Evolutionary conservation across 2,329 filamentous ascomycete genomes (phyloP).

Genomic region (Aotearoamyces nothofagi): DNA sequence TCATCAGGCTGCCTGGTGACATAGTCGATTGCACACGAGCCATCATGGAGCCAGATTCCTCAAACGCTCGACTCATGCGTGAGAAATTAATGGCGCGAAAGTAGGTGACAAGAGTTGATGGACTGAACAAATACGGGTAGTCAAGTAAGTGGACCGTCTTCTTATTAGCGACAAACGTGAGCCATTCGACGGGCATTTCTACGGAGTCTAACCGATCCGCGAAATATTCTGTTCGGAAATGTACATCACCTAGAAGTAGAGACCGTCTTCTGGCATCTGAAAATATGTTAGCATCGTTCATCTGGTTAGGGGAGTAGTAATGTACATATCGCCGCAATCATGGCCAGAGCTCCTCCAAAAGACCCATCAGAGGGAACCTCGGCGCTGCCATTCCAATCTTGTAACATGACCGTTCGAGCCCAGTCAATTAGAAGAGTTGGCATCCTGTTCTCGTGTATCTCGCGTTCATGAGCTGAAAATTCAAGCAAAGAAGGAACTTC

Average conservation of each 20-base stretch:
- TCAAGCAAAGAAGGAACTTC: slow-evolving; percentile 36
- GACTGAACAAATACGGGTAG: slow-evolving; percentile 66
- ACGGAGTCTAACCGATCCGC: slow-evolving; percentile 62
- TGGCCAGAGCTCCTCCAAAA: slow-evolving; percentile 61
- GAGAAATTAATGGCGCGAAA: slow-evolving; percentile 83
- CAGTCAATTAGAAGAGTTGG: slow-evolving; percentile 50
- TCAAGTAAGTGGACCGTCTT: slow-evolving; percentile 62
- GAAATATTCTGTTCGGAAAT: slow-evolving; percentile 64
- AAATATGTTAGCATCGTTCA: slow-evolving; percentile 3
- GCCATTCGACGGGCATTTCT: slow-evolving; percentile 60
- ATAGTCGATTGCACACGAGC: slow-evolving; percentile 38
- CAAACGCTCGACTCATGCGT: slow-evolving; percentile 67
- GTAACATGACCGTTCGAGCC: slow-evolving; percentile 59
- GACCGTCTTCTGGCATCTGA: slow-evolving; percentile 45
- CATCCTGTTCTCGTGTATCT: slow-evolving; percentile 38
- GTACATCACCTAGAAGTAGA: slow-evolving; percentile 48
- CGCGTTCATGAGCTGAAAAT: slow-evolving; percentile 28
- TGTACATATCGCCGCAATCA: slow-evolving; percentile 61
- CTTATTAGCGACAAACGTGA: slow-evolving; percentile 42
- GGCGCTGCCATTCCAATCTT: slow-evolving; percentile 66
- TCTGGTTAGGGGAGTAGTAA: slow-evolving; percentile 8
- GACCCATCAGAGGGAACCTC: slow-evolving; percentile 54
- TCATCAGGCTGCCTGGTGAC: slow-evolving; percentile 36
- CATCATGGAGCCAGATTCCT: slow-evolving; percentile 46
- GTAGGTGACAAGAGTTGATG: slow-evolving; percentile 59